Percentiles rank a stretch among this genome's conserved stretches.
These are phyloP conservation scores for Camptophora hylomeconis DNA, from an alignment of 2,329 filamentous ascomycete genomes.

Conservation along the genomic window DNA sequence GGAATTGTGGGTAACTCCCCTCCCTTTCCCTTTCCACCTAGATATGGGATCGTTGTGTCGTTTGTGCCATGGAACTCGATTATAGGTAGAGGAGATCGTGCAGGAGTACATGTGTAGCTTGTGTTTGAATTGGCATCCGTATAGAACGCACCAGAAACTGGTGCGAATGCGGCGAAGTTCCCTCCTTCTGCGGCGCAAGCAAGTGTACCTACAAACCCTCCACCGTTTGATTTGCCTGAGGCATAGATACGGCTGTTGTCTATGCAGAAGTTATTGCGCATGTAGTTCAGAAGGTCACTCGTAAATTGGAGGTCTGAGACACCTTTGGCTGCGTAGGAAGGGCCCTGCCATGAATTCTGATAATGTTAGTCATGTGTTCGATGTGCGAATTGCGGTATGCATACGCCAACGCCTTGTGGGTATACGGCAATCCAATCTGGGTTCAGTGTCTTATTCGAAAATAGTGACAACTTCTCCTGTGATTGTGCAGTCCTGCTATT, in stretches of 20 bases:
- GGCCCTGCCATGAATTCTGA: conserved; percentile 32
- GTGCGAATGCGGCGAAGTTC: conserved; percentile 37
- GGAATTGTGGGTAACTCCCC: conserved; percentile 15
- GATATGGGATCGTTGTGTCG: conserved; percentile 19
- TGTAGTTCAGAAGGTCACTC: conserved; percentile 27
- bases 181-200: conserved; percentile 32
- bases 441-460: conserved; percentile 32
- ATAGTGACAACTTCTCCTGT: conserved; percentile 31
- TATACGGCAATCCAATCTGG: conserved; percentile 33
- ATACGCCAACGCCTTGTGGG: conserved; percentile 27
- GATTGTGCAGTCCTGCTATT: conserved; percentile 23
- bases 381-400: no score
- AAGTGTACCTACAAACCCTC: conserved; percentile 34
- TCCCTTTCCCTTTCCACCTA: conserved; percentile 19
- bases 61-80: conserved; percentile 29
- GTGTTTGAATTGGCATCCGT: conserved; percentile 7
- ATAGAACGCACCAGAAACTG: conserved; percentile 29
- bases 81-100: conserved; percentile 23
- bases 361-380: no score
- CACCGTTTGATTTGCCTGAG: conserved; percentile 43
- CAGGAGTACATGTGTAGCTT: conserved; percentile 17
- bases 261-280: conserved; percentile 32
- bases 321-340: conserved; percentile 22
- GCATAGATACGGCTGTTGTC: conserved; percentile 32
- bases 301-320: conserved; percentile 35